Evolutionary conservation across 257 asterid genomes (phyloP), one percentile per base, ranked within the genome.

Genomic region (Linaria vulgaris): DNA sequence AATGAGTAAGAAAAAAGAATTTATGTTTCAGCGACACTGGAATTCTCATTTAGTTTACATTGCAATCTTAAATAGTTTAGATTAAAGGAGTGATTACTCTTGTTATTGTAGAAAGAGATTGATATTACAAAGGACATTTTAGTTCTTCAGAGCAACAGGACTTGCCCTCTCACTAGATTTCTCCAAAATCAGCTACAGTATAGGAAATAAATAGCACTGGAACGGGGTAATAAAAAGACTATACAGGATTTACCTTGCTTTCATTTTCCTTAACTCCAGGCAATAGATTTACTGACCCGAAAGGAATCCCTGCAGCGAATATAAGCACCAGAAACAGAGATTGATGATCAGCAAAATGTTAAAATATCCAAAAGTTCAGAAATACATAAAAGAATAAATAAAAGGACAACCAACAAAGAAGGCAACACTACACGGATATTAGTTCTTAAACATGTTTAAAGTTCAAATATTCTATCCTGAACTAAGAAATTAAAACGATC

Each of bases 221-320:
- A 67, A 72, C 72, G 77, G 81, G 90, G 83, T 55, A 66, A 82
- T n/a, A n/a, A n/a, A 86, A 83, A 82, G 70, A 82, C 77, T 76
- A 80, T 82, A 76, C 84, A 82, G 79, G 86, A 52, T 83, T 79
- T 85, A 84, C 99, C 99, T 94, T 94, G 97, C 94, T 94, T 89
- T 94, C 99, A 64, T 87, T 81, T 74, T 87, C 95, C 78, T 94
- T 97, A 21, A 94, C 96, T 66, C 99, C 99, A 58, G 83, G 84
- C 84, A 83, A 67, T 67, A 94, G 83, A 83, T 94, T 94, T 68
- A 94, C 99, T 50, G 99, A 94, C 59, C 99, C 99, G 69, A 82
- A 94, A 56, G 99, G 99, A 74, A 94, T 94, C 69, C 99, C 99
- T 94, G 95, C 74, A 79, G 72, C 78, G 76, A 50, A 60, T 57